Percentiles rank a stretch among this genome's conserved stretches.
Conservation (phyloP, 495 filamentous ascomycete species). For the Darksidea phi region DNA sequence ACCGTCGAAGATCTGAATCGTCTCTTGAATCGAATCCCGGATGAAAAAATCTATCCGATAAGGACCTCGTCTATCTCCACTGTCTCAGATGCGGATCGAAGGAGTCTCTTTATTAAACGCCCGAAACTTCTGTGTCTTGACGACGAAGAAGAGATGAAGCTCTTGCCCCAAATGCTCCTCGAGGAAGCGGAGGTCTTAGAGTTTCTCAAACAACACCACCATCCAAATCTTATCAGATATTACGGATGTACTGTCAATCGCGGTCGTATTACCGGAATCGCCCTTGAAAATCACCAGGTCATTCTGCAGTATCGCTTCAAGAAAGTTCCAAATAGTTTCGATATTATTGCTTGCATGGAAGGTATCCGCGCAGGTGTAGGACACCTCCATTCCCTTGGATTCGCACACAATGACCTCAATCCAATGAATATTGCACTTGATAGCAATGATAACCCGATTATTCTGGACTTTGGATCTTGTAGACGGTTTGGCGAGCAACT, state of each 20-base stretch:
- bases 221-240: conserved; percentile 1
- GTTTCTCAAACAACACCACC: neutral
- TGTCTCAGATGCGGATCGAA: no score
- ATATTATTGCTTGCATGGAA: conserved; percentile 20
- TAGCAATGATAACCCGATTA: conserved; percentile 12
- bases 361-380: conserved; percentile 17
- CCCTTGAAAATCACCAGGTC: neutral
- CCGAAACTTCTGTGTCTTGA: conserved; percentile 8
- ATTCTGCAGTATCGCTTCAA: conserved; percentile 24
- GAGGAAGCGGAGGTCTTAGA: conserved; percentile 7
- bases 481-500: conserved; percentile 25
- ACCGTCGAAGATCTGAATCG: no score
- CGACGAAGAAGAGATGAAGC: conserved; percentile 4
- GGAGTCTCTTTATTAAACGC: neutral
- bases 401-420: conserved; percentile 36
- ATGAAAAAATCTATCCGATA: no score
- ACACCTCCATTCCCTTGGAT: conserved; percentile 31
- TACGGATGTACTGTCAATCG: conserved; percentile 15
- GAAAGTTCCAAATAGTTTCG: conserved; percentile 14
- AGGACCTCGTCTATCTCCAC: no score
- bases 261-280: conserved; percentile 19
- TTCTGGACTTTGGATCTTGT: conserved; percentile 31
- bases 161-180: conserved; percentile 7
- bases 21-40: no score
- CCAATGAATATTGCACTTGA: conserved; percentile 26